Percentiles rank a stretch among this genome's conserved stretches.
Evolutionary conservation across 805 yeast genomes (phyloP).

Genomic region (Candida chauliodis): DNA sequence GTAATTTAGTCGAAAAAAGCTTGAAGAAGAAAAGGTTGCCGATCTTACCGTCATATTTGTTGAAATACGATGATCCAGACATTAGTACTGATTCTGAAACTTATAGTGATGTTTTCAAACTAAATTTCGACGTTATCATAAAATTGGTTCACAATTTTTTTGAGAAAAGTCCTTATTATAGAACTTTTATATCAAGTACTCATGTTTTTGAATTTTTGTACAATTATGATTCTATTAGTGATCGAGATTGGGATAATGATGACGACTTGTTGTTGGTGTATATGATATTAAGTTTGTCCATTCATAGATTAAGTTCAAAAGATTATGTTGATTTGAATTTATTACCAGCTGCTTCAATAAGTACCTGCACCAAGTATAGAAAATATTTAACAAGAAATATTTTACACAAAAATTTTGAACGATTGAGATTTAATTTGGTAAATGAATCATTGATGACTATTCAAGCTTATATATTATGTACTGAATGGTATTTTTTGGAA

Average conservation of each 20-base stretch:
- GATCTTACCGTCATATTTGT: conserved; percentile 8
- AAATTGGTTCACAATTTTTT: conserved; percentile 41
- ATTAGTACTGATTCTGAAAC: conserved; percentile 16
- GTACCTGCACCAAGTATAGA: conserved; percentile 18
- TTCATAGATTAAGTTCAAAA: conserved; percentile 33
- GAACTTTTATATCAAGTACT: conserved; percentile 34
- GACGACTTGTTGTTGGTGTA: conserved; percentile 46
- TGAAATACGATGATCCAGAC: conserved; percentile 15
- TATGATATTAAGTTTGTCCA: conserved; percentile 41
- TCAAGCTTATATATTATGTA: conserved; percentile 47
- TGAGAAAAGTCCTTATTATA: conserved; percentile 34
- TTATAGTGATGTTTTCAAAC: conserved; percentile 11
- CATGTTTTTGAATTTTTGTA: conserved; percentile 35
- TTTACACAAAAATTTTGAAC: conserved; percentile 40
- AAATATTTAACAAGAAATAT: conserved; percentile 17
- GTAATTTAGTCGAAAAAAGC: conserved; percentile 17
- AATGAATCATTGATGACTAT: conserved; percentile 47
- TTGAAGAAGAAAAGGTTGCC: conserved; percentile 33
- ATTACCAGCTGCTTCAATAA: conserved; percentile 16
- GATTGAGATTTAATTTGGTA: conserved; percentile 44
- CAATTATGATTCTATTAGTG: conserved; percentile 27
- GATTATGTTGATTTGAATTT: conserved; percentile 19
- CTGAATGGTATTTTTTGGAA: conserved; percentile 48
- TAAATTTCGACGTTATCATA: conserved; percentile 31
- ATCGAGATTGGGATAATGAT: conserved; percentile 43